phyloP scores from a whole-genome alignment of 2,329 filamentous ascomycete genomes.

The Coleophoma crateriformis region DNA sequence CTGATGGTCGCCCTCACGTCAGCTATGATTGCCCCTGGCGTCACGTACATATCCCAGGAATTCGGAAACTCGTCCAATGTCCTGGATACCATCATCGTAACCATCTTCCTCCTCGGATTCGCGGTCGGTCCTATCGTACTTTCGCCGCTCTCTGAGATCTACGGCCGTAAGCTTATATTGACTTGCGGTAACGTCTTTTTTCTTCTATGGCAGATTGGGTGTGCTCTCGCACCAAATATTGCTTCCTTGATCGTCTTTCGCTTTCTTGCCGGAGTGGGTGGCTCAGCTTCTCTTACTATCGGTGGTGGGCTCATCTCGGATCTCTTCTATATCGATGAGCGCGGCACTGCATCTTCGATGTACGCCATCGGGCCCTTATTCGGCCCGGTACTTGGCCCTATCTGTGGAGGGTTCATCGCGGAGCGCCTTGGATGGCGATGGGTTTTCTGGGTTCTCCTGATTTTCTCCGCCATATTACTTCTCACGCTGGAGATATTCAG shows the following conservation, averaged over 20 bases:
- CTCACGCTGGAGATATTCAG: slow-evolving; percentile 34
- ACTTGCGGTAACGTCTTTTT: slow-evolving; percentile 43
- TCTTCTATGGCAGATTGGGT: slow-evolving; percentile 41
- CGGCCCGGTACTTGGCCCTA: slow-evolving; percentile 25
- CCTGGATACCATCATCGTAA: slow-evolving; percentile 16
- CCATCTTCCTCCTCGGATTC: slow-evolving; percentile 50
- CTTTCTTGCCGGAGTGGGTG: slow-evolving; percentile 40
- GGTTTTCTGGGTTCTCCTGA: slow-evolving; percentile 39
- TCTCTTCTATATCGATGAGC: slow-evolving; percentile 37
- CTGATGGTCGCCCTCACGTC: slow-evolving; percentile 28
- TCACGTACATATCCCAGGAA: slow-evolving; percentile 20
- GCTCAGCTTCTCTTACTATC: slow-evolving; percentile 27
- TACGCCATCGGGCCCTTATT: slow-evolving; percentile 26
- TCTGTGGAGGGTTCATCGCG: slow-evolving; percentile 30
- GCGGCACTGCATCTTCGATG: slow-evolving; percentile 34
- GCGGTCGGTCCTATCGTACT: slow-evolving; percentile 38
- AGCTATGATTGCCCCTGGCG: slow-evolving; percentile 39
- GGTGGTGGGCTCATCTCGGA: slow-evolving; percentile 40
- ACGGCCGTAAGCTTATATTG: slow-evolving; percentile 33
- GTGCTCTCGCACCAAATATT: slow-evolving; percentile 34
- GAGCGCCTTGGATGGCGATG: slow-evolving; percentile 44
- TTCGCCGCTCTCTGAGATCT: slow-evolving; percentile 37
- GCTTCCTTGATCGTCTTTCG: slow-evolving; percentile 38
- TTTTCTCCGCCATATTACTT: slow-evolving; percentile 30
- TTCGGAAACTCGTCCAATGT: slow-evolving; percentile 18